These are phyloP conservation scores for Microcos paniculata DNA, from an alignment of 345 rosid species.

Conservation along the genomic window DNA sequence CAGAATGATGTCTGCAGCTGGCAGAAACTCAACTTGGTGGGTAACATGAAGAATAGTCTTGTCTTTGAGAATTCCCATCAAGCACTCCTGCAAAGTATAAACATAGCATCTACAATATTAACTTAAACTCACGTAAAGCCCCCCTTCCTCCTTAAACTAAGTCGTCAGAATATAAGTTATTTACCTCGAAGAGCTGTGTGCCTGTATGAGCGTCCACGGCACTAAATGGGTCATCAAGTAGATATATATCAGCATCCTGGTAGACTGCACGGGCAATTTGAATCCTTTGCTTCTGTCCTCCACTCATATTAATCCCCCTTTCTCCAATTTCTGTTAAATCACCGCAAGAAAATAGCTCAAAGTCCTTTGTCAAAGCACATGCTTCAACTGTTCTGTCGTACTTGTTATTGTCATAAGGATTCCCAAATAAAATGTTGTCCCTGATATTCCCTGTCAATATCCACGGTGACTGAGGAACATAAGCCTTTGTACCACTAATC, in stretches of 20 bases:
- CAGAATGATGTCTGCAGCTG: slow-evolving; percentile 89
- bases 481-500: slow-evolving; percentile 81
- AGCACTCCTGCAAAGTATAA: slow-evolving; percentile 58
- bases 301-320: slow-evolving; percentile 97
- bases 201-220: slow-evolving; percentile 99
- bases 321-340: slow-evolving; percentile 94
- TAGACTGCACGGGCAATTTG: slow-evolving; percentile 93
- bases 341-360: slow-evolving; percentile 72
- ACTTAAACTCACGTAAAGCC: background rate
- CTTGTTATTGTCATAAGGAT: slow-evolving; percentile 44
- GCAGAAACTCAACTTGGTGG: slow-evolving; percentile 98
- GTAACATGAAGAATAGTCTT: slow-evolving; percentile 83
- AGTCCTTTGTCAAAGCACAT: slow-evolving; percentile 79
- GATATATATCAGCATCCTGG: slow-evolving; percentile 86
- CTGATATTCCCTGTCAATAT: slow-evolving; percentile 78
- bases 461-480: slow-evolving; percentile 91
- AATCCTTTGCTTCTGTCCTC: slow-evolving; percentile 95
- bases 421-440: slow-evolving; percentile 87
- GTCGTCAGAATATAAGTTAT: no score
- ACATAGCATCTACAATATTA: background rate
- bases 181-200: slow-evolving; percentile 73
- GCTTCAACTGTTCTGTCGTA: slow-evolving; percentile 68
- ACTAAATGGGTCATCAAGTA: slow-evolving; percentile 94
- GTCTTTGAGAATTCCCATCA: slow-evolving; percentile 75
- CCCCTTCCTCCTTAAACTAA: background rate